Evolutionary conservation across 129 eudicot genomes (phyloP).

Genomic region (Centaurea solstitialis): DNA sequence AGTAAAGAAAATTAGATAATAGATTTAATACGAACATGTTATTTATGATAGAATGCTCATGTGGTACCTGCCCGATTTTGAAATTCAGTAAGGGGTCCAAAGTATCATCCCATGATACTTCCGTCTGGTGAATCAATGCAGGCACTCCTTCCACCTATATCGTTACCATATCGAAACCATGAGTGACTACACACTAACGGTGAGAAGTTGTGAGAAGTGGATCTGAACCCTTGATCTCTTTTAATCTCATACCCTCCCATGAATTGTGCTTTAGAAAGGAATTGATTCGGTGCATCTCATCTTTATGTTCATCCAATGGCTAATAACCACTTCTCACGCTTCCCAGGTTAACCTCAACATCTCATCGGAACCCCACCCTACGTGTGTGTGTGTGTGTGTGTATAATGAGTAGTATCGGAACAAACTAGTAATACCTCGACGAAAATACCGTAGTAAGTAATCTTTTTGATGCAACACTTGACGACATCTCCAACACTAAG

Average conservation of each 20-base stretch:
- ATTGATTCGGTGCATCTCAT: too few relatives aligned
- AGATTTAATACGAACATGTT: not conserved
- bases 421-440: conserved; percentile 64
- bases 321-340: too few relatives aligned
- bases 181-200: not conserved
- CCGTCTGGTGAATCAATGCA: conserved; percentile 93
- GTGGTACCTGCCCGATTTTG: conserved; percentile 84
- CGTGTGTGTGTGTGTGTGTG: not conserved
- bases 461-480: conserved; percentile 74
- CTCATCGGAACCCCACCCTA: too few relatives aligned
- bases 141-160: conserved; percentile 96
- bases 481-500: conserved; percentile 84
- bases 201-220: too few relatives aligned
- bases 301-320: too few relatives aligned
- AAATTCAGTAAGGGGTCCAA: conserved; percentile 66
- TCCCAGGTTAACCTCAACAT: too few relatives aligned
- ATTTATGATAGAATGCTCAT: conserved; percentile 3
- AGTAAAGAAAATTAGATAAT: not conserved
- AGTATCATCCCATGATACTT: conserved; percentile 91
- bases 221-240: too few relatives aligned
- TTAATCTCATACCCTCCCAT: too few relatives aligned
- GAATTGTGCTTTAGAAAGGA: too few relatives aligned
- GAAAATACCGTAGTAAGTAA: conserved; percentile 84
- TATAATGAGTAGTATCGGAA: not conserved
- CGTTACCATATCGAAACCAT: conserved; percentile 8